Evolutionary conservation across 2,329 filamentous ascomycete genomes (phyloP), one percentile per base, ranked within the genome.

Genomic region (Xylariomycetidae sp.): DNA sequence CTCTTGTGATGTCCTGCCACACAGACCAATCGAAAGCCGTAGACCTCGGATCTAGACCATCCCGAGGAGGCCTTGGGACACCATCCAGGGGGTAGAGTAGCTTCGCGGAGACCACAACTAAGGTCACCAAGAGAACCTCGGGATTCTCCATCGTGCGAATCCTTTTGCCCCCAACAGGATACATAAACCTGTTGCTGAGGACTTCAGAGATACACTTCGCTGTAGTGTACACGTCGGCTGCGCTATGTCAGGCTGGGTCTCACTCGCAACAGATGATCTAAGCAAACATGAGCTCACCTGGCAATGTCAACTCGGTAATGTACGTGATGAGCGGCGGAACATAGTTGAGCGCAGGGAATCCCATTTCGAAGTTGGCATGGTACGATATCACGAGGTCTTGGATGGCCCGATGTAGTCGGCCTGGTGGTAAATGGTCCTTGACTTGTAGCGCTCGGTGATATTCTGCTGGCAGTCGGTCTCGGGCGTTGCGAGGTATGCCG

Each of bases 51-150:
- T 85, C 80, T 8, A 63, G 60, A 10, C 62, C 44, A 64, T 67
- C 22, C 52, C 57, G 6, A 70, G 72, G 44, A 6, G 67, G 64
- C 25, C 79, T 65, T 32, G 65, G 56, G 10, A 69, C 49, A 15
- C 65, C 63, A 48, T 86, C 77, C 27, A 95, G 76, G 0, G 90
- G 86, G 48, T 86, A 88, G 14, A 83, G 67, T 3, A 95, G 57
- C 49, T 95, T 95, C 4, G 82, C 78, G 4, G 83, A 77, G 10
- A 94, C 69, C 3, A 95, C 65, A 4, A 95, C 57, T 4, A 86
- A 63, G 4, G 79, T 70, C 35, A 87, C 67, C 1, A 95, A 62
- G 26, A 84, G 74, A 5, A 85, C 65, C 50, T 96, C 92, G 0
- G 92, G 87, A 41, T 82, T 72, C 31, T 77, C 67, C 12, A 79